These are phyloP conservation scores for Exophiala sp. DNA, from an alignment of 2,329 filamentous ascomycete species.

Conservation along the genomic window DNA sequence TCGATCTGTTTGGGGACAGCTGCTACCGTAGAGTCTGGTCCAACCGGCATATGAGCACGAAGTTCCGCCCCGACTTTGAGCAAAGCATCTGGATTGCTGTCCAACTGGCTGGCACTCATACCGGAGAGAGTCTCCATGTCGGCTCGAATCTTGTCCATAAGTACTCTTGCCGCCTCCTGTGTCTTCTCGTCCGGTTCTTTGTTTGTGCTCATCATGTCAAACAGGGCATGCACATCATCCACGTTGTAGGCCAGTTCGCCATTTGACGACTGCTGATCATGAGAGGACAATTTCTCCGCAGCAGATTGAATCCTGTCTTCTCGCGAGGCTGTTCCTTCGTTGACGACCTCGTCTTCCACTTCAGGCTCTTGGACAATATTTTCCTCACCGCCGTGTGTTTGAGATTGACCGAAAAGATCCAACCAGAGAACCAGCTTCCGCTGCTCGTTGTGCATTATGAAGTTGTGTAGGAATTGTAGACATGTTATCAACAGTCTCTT, in stretches of 20 bases:
- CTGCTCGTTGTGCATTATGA: constrained; percentile 63
- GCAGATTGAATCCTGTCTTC: constrained; percentile 23
- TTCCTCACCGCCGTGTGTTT: constrained; percentile 8
- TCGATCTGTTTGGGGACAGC: neutral
- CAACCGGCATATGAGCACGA: constrained; percentile 21
- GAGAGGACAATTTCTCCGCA: constrained; percentile 18
- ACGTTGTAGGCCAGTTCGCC: constrained; percentile 28
- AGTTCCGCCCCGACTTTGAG: constrained; percentile 33
- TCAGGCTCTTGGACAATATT: constrained; percentile 3
- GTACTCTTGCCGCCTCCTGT: constrained; percentile 45
- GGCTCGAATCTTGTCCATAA: constrained; percentile 48
- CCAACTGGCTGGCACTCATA: constrained; percentile 27
- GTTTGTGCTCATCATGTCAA: constrained; percentile 29
- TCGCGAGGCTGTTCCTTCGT: constrained; percentile 6
- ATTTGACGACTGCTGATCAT: neutral
- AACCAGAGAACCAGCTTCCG: constrained; percentile 64
- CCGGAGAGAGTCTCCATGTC: constrained; percentile 45
- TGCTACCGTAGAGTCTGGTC: neutral
- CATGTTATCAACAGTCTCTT: constrained; percentile 64
- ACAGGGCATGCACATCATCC: constrained; percentile 30
- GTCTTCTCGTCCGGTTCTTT: constrained; percentile 21
- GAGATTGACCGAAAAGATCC: constrained; percentile 57
- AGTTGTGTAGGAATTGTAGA: constrained; percentile 64
- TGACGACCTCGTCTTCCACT: constrained; percentile 3
- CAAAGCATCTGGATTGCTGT: constrained; percentile 29